Evolutionary conservation across 192 early-diverging fungal species (phyloP), one percentile per base, ranked within the genome.

Genomic region (Mortierella antarctica): DNA sequence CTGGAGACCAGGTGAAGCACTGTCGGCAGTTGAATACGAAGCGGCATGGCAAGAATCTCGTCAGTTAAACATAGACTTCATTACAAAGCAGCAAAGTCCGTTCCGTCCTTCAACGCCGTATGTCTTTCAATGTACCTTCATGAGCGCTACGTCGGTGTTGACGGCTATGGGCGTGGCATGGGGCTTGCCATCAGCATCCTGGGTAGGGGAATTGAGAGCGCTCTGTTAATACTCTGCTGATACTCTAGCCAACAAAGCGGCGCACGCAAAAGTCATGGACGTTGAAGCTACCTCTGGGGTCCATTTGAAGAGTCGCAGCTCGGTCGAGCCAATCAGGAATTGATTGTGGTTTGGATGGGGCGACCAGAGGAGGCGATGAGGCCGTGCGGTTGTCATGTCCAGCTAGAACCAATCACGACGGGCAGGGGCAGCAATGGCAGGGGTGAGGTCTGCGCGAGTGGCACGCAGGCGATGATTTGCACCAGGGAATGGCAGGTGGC

Each of bases 1-100:
- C 87, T n/a, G 88, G 87, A 12, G 87, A 91, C 91, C 91, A 92
- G 50, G 87, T 88, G 53, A 89, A 89, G 73, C 89, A 92, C 90
- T 92, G 63, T 17, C 31, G 31, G 31, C 3, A 31, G 31, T 31
- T 31, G 31, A 31, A 31, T 31, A 31, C 31, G 31, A 31, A 31
- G 31, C 31, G 31, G 3, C 44, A 71, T 65, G 23, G 67, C 67
- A 47, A n/a, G 46, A 47, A 49, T 14, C 17, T 50, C 62, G 13
- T 6, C 18, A 47, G n/a, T 62, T 11, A 18, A 48, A 13, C 20
- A 62, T 41, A 7, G 41, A 18, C 58, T 13, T 13, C 42, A 48
- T 18, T 21, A 42, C 23, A 63, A 61, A 23, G 56, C 48, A 17
- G 50, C 74, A 46, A 65, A 63, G 8, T 45, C 61, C 31, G 31